phyloP scores from a whole-genome alignment of 1,284 basidiomycete genomes.

The Cryptococcus sp. region DNA sequence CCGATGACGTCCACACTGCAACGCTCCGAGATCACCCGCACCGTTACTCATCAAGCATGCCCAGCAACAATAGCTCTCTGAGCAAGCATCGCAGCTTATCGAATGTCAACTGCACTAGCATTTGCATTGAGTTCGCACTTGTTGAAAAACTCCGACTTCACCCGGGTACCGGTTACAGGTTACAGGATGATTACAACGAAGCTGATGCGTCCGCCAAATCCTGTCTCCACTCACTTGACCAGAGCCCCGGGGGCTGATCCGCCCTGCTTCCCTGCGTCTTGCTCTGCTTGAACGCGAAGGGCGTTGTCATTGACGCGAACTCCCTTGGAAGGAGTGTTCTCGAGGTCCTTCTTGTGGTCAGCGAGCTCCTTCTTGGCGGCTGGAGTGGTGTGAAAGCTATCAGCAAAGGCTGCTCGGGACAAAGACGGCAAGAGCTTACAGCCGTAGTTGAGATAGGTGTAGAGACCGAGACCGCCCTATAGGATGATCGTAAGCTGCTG shows the following conservation, averaged over 20 bases:
- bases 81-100: too few relatives aligned
- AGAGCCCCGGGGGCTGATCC: conserved; percentile 28
- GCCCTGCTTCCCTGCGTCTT: conserved; percentile 29
- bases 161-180: neutral
- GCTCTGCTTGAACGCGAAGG: conserved; percentile 28
- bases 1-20: neutral
- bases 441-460: conserved; percentile 42
- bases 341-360: conserved; percentile 26
- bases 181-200: neutral
- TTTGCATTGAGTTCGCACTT: too few relatives aligned
- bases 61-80: too few relatives aligned
- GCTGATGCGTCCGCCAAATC: neutral
- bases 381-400: conserved; percentile 1
- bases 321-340: conserved; percentile 24
- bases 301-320: conserved; percentile 20
- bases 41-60: too few relatives aligned
- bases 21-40: too few relatives aligned
- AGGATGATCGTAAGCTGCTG: neutral
- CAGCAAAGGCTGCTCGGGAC: neutral
- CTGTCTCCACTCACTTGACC: conserved; percentile 32
- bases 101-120: too few relatives aligned
- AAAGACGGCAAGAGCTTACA: conserved; percentile 2
- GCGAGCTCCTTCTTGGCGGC: conserved; percentile 26
- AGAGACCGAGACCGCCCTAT: conserved; percentile 42
- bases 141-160: too few relatives aligned